phyloP scores from a whole-genome alignment of 768 basidiomycete species.

The Roridomyces roridus region DNA sequence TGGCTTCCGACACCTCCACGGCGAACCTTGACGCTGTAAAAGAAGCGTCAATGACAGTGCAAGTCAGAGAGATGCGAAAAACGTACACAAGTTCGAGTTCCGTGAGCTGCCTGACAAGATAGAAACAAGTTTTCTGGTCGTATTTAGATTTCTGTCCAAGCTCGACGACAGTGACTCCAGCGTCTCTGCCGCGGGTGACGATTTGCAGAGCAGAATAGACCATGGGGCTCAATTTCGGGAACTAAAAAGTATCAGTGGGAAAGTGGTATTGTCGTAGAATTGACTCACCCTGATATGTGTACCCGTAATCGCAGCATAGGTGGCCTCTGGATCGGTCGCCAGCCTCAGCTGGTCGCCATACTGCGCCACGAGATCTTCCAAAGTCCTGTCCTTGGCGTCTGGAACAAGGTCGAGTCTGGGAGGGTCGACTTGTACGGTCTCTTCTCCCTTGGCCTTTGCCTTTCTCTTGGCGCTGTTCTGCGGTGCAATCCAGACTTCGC shows the following conservation, averaged over 20 bases:
- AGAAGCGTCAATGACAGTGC: not conserved
- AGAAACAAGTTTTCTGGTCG: slow-evolving; percentile 90
- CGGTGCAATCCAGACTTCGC: slow-evolving; percentile 82
- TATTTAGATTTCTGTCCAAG: slow-evolving; percentile 81
- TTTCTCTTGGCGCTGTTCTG: slow-evolving; percentile 73
- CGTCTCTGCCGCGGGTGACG: slow-evolving; percentile 80
- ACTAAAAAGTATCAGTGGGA: slow-evolving; percentile 44
- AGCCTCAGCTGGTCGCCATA: slow-evolving; percentile 74
- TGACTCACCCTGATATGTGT: slow-evolving; percentile 78
- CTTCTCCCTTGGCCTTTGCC: slow-evolving; percentile 62
- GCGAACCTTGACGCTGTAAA: slow-evolving; percentile 71
- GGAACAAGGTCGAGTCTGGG: slow-evolving; percentile 58
- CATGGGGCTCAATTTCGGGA: slow-evolving; percentile 81
- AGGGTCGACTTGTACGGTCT: slow-evolving; percentile 46
- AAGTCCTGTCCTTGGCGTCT: slow-evolving; percentile 57
- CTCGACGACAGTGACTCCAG: slow-evolving; percentile 79
- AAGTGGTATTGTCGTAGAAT: not conserved
- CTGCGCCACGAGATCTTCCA: slow-evolving; percentile 61
- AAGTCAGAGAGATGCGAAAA: not conserved
- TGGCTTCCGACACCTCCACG: slow-evolving; percentile 79
- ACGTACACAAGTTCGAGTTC: slow-evolving; percentile 77
- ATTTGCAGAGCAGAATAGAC: slow-evolving; percentile 86
- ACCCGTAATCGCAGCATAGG: slow-evolving; percentile 82
- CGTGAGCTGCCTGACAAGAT: slow-evolving; percentile 78
- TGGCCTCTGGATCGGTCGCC: slow-evolving; percentile 75